Evolutionary conservation across 805 yeast species (phyloP), one percentile per base, ranked within the genome.

Genomic region (Vanderwaltozyma tropicalis): DNA sequence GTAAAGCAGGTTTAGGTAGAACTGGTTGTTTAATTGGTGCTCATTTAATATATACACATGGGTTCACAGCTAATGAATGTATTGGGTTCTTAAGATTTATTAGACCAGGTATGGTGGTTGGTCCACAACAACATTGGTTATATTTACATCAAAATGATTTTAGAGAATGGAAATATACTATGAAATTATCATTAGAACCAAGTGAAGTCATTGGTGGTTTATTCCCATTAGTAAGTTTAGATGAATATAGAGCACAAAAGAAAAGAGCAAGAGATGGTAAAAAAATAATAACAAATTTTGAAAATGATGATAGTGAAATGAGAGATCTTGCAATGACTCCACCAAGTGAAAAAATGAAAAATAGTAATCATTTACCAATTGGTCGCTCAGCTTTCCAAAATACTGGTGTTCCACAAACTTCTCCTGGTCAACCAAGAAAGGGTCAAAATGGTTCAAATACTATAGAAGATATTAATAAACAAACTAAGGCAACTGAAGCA

Each of bases 81-180:
- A 92, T 92, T 50, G 95, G 89, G 1, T 92, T 87, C 56, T 83
- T 92, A 89, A 73, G 98, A 59, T 83, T 92, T 74, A 71, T 92
- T 45, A 75, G 98, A 48, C 98, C 98, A 0, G 98, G 98, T 30
- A 92, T 92, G 98, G 96, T 92, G n/a, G 98, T 92, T 22, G 98
- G 98, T 0, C 98, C 98, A 2, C 98, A 92, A 61, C 98, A 92
- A 59, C 98, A 92, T 64, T 92, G 98, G 98, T 69, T 92, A 41
- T 92, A 92, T 55, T 71, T 92, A 45, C 96, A 92, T 58, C 98
- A 92, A 61, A 80, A 86, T 59, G 96, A 88, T 49, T 92, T 92
- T 61, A 72, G 96, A 52, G 96, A 87, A 52, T 92, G 98, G 97
- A 74, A 86, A 59, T 84, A 79, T 50, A 86, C 96, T 10, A 87